Evolutionary conservation across 1,139 yeast species (phyloP), one percentile per base, ranked within the genome.

Genomic region (Yamadazyma atlantica): DNA sequence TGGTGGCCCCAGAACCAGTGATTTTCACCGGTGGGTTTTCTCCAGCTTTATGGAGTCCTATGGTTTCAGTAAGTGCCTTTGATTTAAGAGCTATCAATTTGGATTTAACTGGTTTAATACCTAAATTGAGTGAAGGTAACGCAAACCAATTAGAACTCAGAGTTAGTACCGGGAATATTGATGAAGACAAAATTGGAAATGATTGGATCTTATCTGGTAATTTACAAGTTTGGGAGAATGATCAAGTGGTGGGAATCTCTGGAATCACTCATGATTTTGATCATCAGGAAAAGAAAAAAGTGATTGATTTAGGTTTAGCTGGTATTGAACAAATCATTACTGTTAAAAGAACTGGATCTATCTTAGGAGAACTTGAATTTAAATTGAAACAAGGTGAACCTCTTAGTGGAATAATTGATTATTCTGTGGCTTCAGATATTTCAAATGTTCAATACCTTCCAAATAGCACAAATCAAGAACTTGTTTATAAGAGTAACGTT

Each of bases 1-100:
- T 73, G 2, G 68, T 69, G 29, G 62, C 77, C 8, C 85, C 87
- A 3, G 73, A 75, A 44, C 84, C 83, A 16, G 75, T 80, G 4
- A 71, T 86, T 19, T 86, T 73, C 60, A 79, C 94, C 1, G 95
- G 95, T 10, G 95, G 95, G 1, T 62, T 83, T 25, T 76, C 88
- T 1, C 95, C 95, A 3, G 71, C 82, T 2, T 62, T 85, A 36
- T 87, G 96, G 96, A 68, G 73, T 30, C 86, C 95, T 3, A 78
- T 85, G 40, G 95, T 87, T 11, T 80, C 86, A 3, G 70, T 74
- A 19, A 73, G 79, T 43, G 84, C 95, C 0, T 86, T 81, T 60
- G 94, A 87, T 57, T 66, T 87, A 22, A 81, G 78, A 14, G 68
- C 82, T 3, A 68, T 82, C 47, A 80, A 77, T 41, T 54, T 86